Evolutionary conservation across 495 filamentous ascomycete species (phyloP), one percentile per base, ranked within the genome.

Genomic region (Paragyromitra xinjiangensis): DNA sequence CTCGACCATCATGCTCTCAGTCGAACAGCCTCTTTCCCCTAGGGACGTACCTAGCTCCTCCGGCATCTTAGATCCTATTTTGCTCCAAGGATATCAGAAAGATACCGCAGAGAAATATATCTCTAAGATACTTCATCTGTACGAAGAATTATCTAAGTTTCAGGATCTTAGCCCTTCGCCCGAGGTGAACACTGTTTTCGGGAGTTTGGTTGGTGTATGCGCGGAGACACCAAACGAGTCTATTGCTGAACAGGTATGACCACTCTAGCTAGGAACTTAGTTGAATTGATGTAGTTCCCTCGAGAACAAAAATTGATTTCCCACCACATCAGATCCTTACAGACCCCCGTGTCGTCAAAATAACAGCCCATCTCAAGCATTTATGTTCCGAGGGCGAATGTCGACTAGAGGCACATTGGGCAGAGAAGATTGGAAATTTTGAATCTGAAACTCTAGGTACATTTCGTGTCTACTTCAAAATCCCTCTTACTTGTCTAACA

Each of bases 331-430:
- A 82, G 79, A 67, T 86, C 22, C 45, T 86, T 24, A 68, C 51
- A 4, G 78, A 83, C 19, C 72, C 76, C 4, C 65, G 72, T 0
- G 64, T 84, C 26, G 45, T 72, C 6, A 29, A 71, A 1, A 79
- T 86, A 3, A 70, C 82, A 6, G 48, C 81, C 1, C 68, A 80
- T 24, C 78, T 87, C 5, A 78, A 81, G n/a, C 6, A 74, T 7
- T 40, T 86, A 5, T 86, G 84, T 63, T 83, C 84, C 4, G 45
- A 64, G 2, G 84, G 84, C 3, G 86, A 87, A 76, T 83, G 64
- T 55, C 65, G 78, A 19, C 81, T 87, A 6, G 86, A 87, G 71
- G 56, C 53, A 26, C 61, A 84, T 40, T 86, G 84, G 84, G 80
- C 84, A 0, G 55, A 67, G n/a, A 76, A 76, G 34, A 83, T 86